Conservation (phyloP, 2,329 filamentous ascomycete species). For the Apiospora malaysiana region DNA sequence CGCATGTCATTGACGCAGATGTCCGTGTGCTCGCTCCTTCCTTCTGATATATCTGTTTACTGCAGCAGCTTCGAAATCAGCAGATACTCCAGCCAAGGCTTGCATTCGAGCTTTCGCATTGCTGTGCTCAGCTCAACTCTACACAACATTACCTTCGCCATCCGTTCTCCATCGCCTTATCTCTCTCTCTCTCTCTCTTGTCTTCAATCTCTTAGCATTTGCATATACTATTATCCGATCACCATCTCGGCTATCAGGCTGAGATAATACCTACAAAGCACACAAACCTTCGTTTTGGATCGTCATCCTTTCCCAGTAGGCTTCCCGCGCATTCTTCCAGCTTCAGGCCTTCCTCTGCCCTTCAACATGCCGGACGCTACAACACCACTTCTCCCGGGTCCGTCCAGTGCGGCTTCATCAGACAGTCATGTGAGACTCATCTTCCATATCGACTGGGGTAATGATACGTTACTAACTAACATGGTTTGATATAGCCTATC, state of each 20-base stretch:
- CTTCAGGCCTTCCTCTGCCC: neutral
- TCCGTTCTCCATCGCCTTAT: neutral
- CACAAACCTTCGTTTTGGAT: conserved; percentile 13
- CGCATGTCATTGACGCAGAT: neutral
- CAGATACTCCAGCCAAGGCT: neutral
- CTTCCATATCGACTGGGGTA: neutral
- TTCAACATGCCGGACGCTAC: conserved; percentile 34
- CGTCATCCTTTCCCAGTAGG: conserved; percentile 14
- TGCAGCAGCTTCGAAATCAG: neutral
- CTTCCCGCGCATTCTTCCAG: neutral
- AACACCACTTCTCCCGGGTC: conserved; percentile 37
- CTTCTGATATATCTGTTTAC: neutral
- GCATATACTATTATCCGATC: neutral
- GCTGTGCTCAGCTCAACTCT: neutral
- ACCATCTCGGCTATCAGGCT: neutral
- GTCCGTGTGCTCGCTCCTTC: neutral
- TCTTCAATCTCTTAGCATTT: neutral
- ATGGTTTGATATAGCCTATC: conserved; percentile 47
- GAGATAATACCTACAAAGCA: neutral
- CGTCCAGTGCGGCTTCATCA: conserved; percentile 27
- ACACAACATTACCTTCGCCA: neutral
- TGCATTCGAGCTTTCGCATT: neutral
- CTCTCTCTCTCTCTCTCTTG: neutral
- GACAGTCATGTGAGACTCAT: conserved; percentile 40
- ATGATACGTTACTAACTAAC: neutral